phyloP scores from a whole-genome alignment of 2,329 filamentous ascomycete genomes.

The Cryphonectria japonica region DNA sequence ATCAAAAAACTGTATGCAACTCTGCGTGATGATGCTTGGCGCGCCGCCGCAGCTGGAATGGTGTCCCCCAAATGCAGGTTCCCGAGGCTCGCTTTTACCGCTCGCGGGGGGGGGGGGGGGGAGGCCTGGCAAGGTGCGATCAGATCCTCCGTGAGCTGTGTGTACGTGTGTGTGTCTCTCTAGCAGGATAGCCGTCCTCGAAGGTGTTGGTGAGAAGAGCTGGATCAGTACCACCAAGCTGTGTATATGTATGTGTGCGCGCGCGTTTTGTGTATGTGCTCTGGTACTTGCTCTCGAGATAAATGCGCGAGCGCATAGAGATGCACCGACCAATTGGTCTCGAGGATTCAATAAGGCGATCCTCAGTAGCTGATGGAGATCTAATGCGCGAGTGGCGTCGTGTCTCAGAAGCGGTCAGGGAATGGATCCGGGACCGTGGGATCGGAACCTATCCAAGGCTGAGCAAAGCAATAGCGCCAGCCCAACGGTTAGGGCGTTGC shows the following conservation, averaged over 20 bases:
- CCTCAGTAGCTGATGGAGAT: neutral
- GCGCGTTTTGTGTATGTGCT: too few relatives aligned
- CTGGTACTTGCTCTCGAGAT: neutral
- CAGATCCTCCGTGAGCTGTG: neutral
- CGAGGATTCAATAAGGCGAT: neutral
- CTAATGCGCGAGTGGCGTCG: neutral
- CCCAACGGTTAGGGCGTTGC: neutral
- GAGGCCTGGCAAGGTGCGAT: neutral
- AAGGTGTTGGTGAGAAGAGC: neutral
- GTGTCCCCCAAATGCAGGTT: neutral
- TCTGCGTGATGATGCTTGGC: conserved; percentile 12
- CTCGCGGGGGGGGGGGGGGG: neutral
- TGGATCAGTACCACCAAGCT: neutral
- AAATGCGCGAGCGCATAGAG: neutral
- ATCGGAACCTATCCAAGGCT: conserved; percentile 11
- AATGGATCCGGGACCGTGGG: conserved; percentile 17
- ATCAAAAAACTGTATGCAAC: conserved; percentile 19
- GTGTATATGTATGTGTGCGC: neutral
- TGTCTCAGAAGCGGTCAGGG: conserved; percentile 22
- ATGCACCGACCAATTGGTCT: neutral
- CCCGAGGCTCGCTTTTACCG: conserved; percentile 1
- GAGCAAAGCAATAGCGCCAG: conserved; percentile 4
- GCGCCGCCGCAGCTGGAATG: neutral
- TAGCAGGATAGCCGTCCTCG: neutral
- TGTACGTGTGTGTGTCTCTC: neutral